Base-by-base conservation (phyloP, 164 flowering plant genomes). In the Malania oleifera region DNA sequence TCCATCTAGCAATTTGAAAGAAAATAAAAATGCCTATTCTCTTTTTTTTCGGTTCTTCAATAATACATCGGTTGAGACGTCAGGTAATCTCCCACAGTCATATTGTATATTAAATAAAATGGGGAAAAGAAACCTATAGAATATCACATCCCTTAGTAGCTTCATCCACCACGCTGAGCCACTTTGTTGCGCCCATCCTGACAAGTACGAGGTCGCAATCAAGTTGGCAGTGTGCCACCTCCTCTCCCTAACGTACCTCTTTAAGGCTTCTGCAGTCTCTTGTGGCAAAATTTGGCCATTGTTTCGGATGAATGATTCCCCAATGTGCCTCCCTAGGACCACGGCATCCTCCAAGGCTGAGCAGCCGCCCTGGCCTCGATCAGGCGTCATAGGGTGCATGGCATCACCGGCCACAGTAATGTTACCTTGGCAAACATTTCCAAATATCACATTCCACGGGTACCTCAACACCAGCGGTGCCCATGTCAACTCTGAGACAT, bases 371-470 rank as follows among this genome's bases (percentile, higher is more conserved):
- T 75, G 85, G 25, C 63, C 85, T 0, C 77, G 55, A 40, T 80
- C 78, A 1, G 80, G 82, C 0, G 77, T 72, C 82, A 77, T 80
- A 0, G 78, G 80, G 68, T 80, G 82, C 82, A 80, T 71, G 3
- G 84, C 80, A 20, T 80, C 84, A 0, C 78, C 81, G 0, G 77
- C 78, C 31, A 77, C 74, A n/a, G 78, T 73, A 7, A 77, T 38
- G 41, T 54, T 65, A 0, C 51, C 69, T 20, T 64, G 66, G 52
- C 53, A 54, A 0, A 66, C 9, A 8, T 56, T 64, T 15, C 79
- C 70, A 1, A 73, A 62, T 23, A 73, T 7, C 7, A 80, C 27
- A 52, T 61, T 34, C 80, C 77, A 73, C n/a, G 81, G 84, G 18
- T 9, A 20, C 56, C 84, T 59, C 26, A 73, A 57, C 64, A 66